A percentile compares a stretch with the other conserved stretches of the same genome.
phyloP scores from a whole-genome alignment of 306 rosid species.

The Malus domestica region DNA sequence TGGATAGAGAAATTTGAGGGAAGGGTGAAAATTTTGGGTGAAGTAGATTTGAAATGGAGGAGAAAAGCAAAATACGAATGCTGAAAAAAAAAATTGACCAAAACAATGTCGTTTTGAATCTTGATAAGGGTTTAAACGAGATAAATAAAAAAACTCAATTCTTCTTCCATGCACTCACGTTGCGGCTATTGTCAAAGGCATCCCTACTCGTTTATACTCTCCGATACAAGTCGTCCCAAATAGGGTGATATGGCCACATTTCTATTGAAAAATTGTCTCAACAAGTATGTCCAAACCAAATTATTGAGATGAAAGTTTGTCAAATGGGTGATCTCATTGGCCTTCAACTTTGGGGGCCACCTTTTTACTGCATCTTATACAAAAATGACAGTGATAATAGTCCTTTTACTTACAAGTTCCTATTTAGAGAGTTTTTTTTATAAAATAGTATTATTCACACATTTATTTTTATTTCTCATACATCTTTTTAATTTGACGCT shows the following conservation, averaged over 20 bases:
- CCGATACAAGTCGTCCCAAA: neutral
- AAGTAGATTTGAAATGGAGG: no score
- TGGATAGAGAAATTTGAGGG: no score
- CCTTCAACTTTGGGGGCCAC: neutral
- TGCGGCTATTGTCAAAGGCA: no score
- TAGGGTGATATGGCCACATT: neutral
- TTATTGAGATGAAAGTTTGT: no score
- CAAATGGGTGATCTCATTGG: neutral
- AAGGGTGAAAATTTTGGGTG: no score
- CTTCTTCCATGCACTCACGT: no score
- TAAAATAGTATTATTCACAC: rapidly evolving
- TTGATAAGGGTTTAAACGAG: no score
- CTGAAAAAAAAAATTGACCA: no score
- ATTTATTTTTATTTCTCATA: rapidly evolving
- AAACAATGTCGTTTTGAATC: no score
- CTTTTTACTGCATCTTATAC: neutral
- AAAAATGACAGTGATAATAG: neutral
- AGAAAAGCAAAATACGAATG: no score
- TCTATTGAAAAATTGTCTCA: neutral
- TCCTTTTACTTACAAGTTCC: neutral
- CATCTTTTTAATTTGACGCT: no score
- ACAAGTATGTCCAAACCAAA: neutral
- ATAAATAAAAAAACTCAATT: no score
- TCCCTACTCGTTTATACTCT: neutral
- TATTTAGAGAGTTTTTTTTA: neutral